phyloP scores from a whole-genome alignment of 139 green algal species.

The Coelastrella sp. region DNA sequence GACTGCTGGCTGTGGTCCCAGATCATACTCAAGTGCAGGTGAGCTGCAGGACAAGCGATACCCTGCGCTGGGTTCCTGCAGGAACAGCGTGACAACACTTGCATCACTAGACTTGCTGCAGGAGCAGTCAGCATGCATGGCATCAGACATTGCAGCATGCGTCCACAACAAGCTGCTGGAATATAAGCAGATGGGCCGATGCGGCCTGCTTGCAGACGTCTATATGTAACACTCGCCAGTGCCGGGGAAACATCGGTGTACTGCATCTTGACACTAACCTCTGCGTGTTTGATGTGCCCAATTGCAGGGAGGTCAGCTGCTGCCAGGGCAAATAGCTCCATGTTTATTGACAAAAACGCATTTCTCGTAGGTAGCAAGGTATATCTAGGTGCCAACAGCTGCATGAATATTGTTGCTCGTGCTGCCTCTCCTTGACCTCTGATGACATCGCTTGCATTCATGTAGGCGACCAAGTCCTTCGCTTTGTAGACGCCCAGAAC shows the following conservation, averaged over 20 bases:
- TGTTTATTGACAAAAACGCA: neutral
- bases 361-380: neutral
- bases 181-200: too few relatives aligned
- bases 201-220: too few relatives aligned
- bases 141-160: too few relatives aligned
- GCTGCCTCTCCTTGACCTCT: neutral
- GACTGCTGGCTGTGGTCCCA: constrained; percentile 19
- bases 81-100: too few relatives aligned
- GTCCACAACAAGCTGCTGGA: too few relatives aligned
- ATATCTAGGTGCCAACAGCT: constrained; percentile 28
- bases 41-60: constrained; percentile 11
- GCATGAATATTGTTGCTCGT: constrained; percentile 2
- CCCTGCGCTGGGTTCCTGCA: constrained; percentile 5
- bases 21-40: constrained; percentile 7
- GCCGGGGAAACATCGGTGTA: too few relatives aligned
- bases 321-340: constrained; percentile 9
- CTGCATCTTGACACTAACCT: constrained; percentile 15
- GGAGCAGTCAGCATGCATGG: neutral
- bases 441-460: neutral
- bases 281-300: neutral
- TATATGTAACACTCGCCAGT: too few relatives aligned
- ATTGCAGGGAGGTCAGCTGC: constrained; percentile 28
- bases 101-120: too few relatives aligned
- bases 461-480: neutral
- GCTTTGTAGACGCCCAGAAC: neutral